Evolutionary conservation across 2,329 filamentous ascomycete genomes (phyloP).

Genomic region (Leptographium procerum): DNA sequence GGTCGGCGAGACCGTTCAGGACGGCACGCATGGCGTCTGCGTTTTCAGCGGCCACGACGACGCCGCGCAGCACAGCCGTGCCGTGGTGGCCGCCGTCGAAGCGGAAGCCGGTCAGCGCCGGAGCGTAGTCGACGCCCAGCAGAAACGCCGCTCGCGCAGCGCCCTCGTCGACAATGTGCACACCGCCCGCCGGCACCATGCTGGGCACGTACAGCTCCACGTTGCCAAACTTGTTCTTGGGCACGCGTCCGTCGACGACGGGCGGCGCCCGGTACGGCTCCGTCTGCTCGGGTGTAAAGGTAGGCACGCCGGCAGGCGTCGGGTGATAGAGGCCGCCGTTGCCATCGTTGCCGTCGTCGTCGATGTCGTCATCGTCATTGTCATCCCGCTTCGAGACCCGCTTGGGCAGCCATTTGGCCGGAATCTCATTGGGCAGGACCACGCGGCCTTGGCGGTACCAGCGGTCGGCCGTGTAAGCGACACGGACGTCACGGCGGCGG

Average conservation of each 20-base stretch:
- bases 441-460: slow-evolving; percentile 86
- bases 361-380: slow-evolving; percentile 19
- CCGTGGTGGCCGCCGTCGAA: slow-evolving; percentile 71
- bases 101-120: slow-evolving; percentile 80
- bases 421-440: slow-evolving; percentile 67
- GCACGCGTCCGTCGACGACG: slow-evolving; percentile 62
- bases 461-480: slow-evolving; percentile 67
- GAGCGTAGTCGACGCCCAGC: slow-evolving; percentile 73
- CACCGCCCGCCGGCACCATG: slow-evolving; percentile 77
- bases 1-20: slow-evolving; percentile 54
- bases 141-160: slow-evolving; percentile 62
- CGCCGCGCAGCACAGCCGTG: slow-evolving; percentile 69
- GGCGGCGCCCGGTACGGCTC: slow-evolving; percentile 65
- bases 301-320: slow-evolving; percentile 35
- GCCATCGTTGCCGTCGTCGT: background rate
- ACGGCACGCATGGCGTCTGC: slow-evolving; percentile 61
- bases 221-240: slow-evolving; percentile 89
- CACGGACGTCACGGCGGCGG: slow-evolving; percentile 66
- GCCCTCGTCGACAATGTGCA: slow-evolving; percentile 52
- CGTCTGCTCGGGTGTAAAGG: slow-evolving; percentile 55
- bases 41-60: slow-evolving; percentile 63
- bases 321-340: slow-evolving; percentile 10
- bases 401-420: slow-evolving; percentile 61
- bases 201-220: slow-evolving; percentile 85
- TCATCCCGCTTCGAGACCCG: slow-evolving; percentile 18